Evolutionary conservation across 108 stramenopile species (phyloP), one percentile per base, ranked within the genome.

Genomic region (Phaeodactylum tricornutum): DNA sequence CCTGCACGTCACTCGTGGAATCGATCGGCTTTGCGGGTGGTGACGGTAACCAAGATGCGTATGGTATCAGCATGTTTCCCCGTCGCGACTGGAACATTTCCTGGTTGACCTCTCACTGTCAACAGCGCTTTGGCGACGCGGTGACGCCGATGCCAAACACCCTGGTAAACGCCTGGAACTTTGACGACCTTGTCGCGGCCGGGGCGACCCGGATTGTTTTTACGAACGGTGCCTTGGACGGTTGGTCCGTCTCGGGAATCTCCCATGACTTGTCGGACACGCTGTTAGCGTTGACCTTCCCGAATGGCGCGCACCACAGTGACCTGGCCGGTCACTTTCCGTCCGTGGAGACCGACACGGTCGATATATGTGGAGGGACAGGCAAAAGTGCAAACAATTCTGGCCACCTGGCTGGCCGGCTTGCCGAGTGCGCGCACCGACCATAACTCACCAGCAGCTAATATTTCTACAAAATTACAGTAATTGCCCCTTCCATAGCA

Each of bases 21-120:
- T 61, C 62, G 12, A 83, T 85, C 39, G 83, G 80, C 12, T 75
- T 86, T 47, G 53, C 65, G 1, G 42, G 65, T 8, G 17, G 20
- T 50, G 15, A n/a, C 24, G 28, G 29, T 30, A 53, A 51, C 0
- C 2, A 45, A 29, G 50, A 62, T 4, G n/a, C n/a, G n/a, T n/a
- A n/a, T n/a, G n/a, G n/a, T n/a, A n/a, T n/a, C n/a, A 67, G 64
- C 46, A 90, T 84, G 88, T 91, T 91, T 55, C 81, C 81, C 3
- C 33, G 47, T 21, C 64, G 84, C 0, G 26, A 51, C 24, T 86
- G 83, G 81, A 74, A 74, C 3, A 14, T 75, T 28, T 59, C 64
- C 0, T 72, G 73, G 73, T 34, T 82, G 29, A 47, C 47, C 5
- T 24, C 58, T 8, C 64, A 86, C 43, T 91, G 89, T 42, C 62